These are phyloP conservation scores for Asterochloris erici DNA, from an alignment of 139 green algal species.

Conservation along the genomic window DNA sequence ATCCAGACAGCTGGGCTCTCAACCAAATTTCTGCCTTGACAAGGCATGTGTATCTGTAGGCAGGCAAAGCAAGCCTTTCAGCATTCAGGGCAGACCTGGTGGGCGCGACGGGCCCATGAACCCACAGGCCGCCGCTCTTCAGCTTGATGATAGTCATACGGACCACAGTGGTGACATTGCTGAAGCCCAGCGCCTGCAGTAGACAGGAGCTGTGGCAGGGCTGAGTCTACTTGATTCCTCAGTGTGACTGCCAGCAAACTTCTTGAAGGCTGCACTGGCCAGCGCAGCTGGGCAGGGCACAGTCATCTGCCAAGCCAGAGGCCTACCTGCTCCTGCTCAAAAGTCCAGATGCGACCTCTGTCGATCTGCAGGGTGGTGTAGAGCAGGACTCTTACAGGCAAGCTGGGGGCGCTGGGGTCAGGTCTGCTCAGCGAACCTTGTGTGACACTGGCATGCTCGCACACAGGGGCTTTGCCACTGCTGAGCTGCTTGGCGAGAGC, in stretches of 20 bases:
- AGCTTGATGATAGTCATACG: slow-evolving; percentile 87
- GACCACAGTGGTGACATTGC: slow-evolving; percentile 75
- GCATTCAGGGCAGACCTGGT: slow-evolving; percentile 34
- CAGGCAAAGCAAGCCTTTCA: background rate
- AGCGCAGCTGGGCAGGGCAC: too few species aligned
- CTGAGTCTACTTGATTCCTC: too few species aligned
- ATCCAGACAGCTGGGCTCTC: background rate
- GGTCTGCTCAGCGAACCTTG: too few species aligned
- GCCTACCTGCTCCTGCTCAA: slow-evolving; percentile 76
- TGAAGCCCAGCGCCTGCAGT: slow-evolving; percentile 44
- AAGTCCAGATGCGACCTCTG: slow-evolving; percentile 57
- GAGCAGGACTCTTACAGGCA: too few species aligned
- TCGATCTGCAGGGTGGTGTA: slow-evolving; percentile 11
- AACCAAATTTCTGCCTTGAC: background rate
- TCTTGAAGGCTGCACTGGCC: too few species aligned
- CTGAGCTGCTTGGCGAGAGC: too few species aligned
- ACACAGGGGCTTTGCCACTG: too few species aligned
- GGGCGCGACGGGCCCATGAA: slow-evolving; percentile 86
- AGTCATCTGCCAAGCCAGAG: too few species aligned
- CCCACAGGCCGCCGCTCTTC: slow-evolving; percentile 73
- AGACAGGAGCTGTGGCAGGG: too few species aligned
- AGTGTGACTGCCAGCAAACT: too few species aligned
- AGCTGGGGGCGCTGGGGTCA: too few species aligned
- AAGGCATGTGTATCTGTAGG: background rate
- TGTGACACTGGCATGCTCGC: too few species aligned